A percentile compares a stretch with the other conserved stretches of the same genome.
Conservation (phyloP, 352 stramenopile species). For the Thalassiosira hispida region DNA sequence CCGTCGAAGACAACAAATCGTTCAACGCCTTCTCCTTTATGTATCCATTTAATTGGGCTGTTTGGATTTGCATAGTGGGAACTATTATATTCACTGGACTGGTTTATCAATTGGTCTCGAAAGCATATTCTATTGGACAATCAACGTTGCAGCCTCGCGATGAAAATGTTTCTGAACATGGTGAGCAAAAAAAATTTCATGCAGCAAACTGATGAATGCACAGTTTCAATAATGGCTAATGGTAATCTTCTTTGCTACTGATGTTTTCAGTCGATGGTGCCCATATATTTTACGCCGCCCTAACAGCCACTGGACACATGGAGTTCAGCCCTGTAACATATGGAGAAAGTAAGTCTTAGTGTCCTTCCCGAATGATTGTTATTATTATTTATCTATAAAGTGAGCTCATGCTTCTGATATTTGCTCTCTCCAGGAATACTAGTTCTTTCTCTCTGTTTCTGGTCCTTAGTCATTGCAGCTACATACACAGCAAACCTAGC, state of each 20-base stretch:
- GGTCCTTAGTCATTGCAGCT: constrained; percentile 20
- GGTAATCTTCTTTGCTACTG: neutral
- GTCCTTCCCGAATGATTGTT: neutral
- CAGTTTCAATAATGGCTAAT: neutral
- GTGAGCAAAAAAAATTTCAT: constrained; percentile 8
- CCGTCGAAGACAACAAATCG: neutral
- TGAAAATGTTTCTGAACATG: neutral
- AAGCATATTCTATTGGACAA: constrained; percentile 8
- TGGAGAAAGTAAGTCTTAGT: constrained; percentile 1
- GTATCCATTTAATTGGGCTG: constrained; percentile 18
- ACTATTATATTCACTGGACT: constrained; percentile 32
- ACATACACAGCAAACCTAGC: constrained; percentile 34
- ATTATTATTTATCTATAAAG: neutral
- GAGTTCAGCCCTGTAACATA: constrained; percentile 1
- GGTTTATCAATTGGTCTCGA: constrained; percentile 11
- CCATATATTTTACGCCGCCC: constrained; percentile 5
- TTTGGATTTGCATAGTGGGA: constrained; percentile 32
- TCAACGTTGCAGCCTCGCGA: neutral
- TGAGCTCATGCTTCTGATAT: too few species aligned
- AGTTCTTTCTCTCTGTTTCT: constrained; percentile 23
- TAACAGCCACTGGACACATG: constrained; percentile 11
- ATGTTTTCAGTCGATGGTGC: neutral
- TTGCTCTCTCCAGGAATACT: constrained; percentile 2
- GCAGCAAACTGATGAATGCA: neutral
- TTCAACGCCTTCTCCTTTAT: constrained; percentile 24